Evolutionary conservation across 2,329 filamentous ascomycete species (phyloP).

Genomic region (Sarocladium oryzae): DNA sequence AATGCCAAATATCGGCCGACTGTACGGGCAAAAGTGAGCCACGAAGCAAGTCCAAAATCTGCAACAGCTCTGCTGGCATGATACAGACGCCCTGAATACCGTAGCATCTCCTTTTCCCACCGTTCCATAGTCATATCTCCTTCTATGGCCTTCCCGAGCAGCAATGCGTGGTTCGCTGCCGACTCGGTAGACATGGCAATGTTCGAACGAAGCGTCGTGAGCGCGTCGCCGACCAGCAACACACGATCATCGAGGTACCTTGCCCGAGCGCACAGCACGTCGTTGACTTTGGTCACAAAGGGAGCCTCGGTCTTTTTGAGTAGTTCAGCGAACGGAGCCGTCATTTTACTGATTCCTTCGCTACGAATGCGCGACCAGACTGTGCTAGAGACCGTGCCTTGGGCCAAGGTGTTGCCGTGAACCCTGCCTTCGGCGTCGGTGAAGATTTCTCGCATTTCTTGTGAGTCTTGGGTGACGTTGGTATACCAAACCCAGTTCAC

Average conservation of each 20-base stretch:
- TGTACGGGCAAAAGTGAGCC: not conserved
- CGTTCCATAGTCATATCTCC: constrained; percentile 10
- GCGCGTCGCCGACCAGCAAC: constrained; percentile 14
- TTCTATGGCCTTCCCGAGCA: constrained; percentile 7
- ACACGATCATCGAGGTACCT: constrained; percentile 14
- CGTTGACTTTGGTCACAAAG: constrained; percentile 17
- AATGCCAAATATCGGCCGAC: not conserved
- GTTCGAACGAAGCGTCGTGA: constrained; percentile 6
- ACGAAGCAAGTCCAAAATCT: not conserved
- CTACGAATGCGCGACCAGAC: not conserved
- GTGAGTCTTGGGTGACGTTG: not conserved
- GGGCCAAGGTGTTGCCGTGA: constrained; percentile 8
- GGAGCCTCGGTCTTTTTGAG: constrained; percentile 14
- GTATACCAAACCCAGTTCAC: constrained; percentile 12
- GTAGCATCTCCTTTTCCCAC: constrained; percentile 12
- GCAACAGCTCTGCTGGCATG: not conserved
- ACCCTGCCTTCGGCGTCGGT: constrained; percentile 5
- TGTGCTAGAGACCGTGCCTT: not conserved
- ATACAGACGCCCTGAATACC: constrained; percentile 7
- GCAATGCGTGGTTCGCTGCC: constrained; percentile 12
- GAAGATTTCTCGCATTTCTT: constrained; percentile 8
- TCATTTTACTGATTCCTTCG: not conserved
- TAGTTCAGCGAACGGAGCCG: constrained; percentile 9
- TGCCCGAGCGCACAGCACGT: constrained; percentile 13
- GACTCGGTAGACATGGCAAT: constrained; percentile 8